These are phyloP conservation scores for Ceratocystiopsis sp. DNA, from an alignment of 2,329 filamentous ascomycete species.

Conservation along the genomic window DNA sequence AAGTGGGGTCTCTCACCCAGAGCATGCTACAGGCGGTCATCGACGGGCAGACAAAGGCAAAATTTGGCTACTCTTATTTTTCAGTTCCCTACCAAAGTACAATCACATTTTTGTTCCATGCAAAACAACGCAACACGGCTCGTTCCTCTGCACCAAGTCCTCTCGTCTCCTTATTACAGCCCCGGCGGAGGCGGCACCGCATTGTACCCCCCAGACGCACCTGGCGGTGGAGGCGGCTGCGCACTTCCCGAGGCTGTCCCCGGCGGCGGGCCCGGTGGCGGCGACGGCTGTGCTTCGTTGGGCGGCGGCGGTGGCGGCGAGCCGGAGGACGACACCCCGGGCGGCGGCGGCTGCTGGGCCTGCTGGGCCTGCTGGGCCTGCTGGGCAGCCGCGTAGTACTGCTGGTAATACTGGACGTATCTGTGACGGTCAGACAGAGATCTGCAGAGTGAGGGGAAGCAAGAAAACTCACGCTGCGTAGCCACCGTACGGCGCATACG, in stretches of 20 bases:
- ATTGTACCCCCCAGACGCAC: constrained; percentile 36
- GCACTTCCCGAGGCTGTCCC: constrained; percentile 21
- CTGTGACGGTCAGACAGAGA: constrained; percentile 15
- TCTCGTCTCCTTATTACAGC: too few relatives aligned
- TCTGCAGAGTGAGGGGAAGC: background rate
- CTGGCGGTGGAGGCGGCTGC: constrained; percentile 37
- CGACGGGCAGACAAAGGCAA: too few relatives aligned
- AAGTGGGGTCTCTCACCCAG: too few relatives aligned
- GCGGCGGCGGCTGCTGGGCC: constrained; percentile 16
- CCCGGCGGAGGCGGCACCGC: constrained; percentile 16
- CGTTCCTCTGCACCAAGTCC: too few relatives aligned
- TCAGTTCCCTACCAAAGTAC: too few relatives aligned
- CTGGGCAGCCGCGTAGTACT: constrained; percentile 44
- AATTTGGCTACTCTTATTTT: too few relatives aligned
- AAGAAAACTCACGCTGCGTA: constrained; percentile 48
- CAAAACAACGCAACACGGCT: too few relatives aligned
- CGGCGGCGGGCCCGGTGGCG: constrained; percentile 1
- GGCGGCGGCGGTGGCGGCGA: constrained; percentile 10
- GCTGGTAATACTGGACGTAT: constrained; percentile 57
- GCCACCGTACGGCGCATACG: constrained; percentile 81
- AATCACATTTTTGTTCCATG: too few relatives aligned
- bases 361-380: constrained; percentile 33
- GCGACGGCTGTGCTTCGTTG: background rate
- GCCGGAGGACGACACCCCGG: too few relatives aligned
- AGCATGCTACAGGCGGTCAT: too few relatives aligned